Evolutionary conservation across 352 stramenopile genomes (phyloP), one percentile per base, ranked within the genome.

Genomic region (Detonula confervacea): DNA sequence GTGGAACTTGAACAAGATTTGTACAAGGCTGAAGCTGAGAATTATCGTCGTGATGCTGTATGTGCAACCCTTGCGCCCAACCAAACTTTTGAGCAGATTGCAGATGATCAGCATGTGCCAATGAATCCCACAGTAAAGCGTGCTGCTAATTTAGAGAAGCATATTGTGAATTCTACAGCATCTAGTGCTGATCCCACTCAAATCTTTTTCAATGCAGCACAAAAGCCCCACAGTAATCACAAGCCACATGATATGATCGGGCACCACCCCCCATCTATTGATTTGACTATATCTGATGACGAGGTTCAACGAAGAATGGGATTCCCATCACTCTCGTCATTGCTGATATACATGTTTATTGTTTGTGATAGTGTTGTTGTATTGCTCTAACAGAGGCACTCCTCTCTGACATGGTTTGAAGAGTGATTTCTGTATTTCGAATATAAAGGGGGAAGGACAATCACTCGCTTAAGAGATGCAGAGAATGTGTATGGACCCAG

Each of bases 381-480:
- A 0, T 22, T 51, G 24, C 63, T 80, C 18, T 16, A 9, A 14
- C 20, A 39, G 33, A 7, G 54, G 7, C 22, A 27, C 1, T 46
- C 54, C 1, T 51, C 55, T 11, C 18, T 73, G 5, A 73, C 63
- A 24, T 77, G 70, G 70, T 78, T 46, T 33, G 49, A 78, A 55
- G 70, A 78, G 22, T 79, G 70, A 51, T 73, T 79, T 24, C 18
- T 79, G 1, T 39, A 67, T 47, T 72, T 62, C 73, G 70, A 79
- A 25, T 60, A 29, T 1, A 72, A 54, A 27, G 72, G 33, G 22
- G 70, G 61, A 14, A 46, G 39, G 12, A 54, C 64, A 16, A 24
- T 61, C 2, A 63, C 30, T 8, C 47, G 25, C 29, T 18, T 46
- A 4, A 12, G 18, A n/a, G 46, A 72, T 62, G 24, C 22, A 33